Base-by-base conservation (phyloP, 2,329 filamentous ascomycete species). In the Dactylellina cionopaga region DNA sequence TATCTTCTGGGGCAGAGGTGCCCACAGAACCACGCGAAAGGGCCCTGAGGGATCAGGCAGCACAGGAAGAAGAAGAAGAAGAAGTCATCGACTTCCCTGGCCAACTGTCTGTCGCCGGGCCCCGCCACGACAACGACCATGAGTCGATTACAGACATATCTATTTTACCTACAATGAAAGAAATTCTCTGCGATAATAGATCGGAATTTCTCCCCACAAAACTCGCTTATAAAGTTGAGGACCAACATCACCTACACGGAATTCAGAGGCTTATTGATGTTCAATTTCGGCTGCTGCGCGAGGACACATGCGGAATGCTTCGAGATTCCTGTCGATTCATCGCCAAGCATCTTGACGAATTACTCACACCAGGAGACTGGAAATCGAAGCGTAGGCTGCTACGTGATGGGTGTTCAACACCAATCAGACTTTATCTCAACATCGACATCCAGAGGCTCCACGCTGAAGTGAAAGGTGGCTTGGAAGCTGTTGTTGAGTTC, bases 121-220 rank as follows among this genome's bases (percentile, higher is more conserved):
- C 76, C 9, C 73, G 77, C 9, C 76, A 79, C 64, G 77, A 79
- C 44, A 77, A 79, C 11, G 74, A 74, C 25, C 76, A 79, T 24
- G 73, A 74, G 6, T 37, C 68, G 31, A 78, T 80, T 44, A 74
- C 75, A 10, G 69, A 79, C 43, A 80, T 80, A 29, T 73, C 69
- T n/a, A 79, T 80, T 24, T 63, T 80, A 27, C 79, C 79, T 0
- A 79, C 79, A 3, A 76, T 77, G 10, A 68, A 74, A n/a, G 79
- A 80, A 37, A 79, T 80, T 60, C 70, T 59, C 17, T 68, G 52
- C 9, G 17, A 59, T 25, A 63, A 74, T 24, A 41, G 66, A 39
- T 39, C 59, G 15, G 54, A 63, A 19, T 74, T 74, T 44, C 74
- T 78, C 17, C 77, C 77, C 2, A 64, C 58, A 31, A 71, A 39